A percentile compares a stretch with the other conserved stretches of the same genome.
Evolutionary conservation across 805 yeast species (phyloP).

Genomic region (Wickerhamiella allomyrinae): DNA sequence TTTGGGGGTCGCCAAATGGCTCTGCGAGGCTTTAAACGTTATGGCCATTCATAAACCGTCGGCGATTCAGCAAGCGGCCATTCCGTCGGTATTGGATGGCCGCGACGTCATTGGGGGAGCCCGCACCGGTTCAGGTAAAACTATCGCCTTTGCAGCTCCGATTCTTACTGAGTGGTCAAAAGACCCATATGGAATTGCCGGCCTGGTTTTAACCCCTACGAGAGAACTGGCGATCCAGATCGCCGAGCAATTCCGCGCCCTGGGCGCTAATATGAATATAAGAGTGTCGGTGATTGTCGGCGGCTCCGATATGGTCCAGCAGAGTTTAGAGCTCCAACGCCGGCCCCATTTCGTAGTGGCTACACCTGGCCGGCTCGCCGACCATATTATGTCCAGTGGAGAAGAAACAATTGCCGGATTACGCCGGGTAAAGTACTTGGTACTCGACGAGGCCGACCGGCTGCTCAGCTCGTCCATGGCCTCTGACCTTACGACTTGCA

Average conservation of each 20-base stretch:
- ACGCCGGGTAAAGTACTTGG: slow-evolving; percentile 63
- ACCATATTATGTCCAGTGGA: slow-evolving; percentile 75
- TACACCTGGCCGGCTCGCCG: slow-evolving; percentile 93
- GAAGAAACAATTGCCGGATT: slow-evolving; percentile 75
- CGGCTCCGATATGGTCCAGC: slow-evolving; percentile 87
- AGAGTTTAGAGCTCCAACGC: slow-evolving; percentile 63
- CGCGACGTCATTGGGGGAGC: slow-evolving; percentile 97
- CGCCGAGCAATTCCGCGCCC: slow-evolving; percentile 88
- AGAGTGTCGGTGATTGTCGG: slow-evolving; percentile 79
- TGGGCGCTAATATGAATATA: slow-evolving; percentile 81
- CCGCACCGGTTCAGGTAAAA: slow-evolving; percentile 94
- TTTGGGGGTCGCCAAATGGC: slow-evolving; percentile 78
- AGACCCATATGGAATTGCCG: slow-evolving; percentile 88
- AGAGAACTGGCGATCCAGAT: slow-evolving; percentile 92
- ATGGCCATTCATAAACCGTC: slow-evolving; percentile 81
- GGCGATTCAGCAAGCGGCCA: slow-evolving; percentile 73
- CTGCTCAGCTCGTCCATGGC: slow-evolving; percentile 73
- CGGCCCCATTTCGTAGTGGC: slow-evolving; percentile 93
- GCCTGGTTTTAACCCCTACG: slow-evolving; percentile 72
- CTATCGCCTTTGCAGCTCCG: slow-evolving; percentile 96
- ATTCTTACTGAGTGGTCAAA: slow-evolving; percentile 89
- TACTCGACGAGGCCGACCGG: slow-evolving; percentile 93
- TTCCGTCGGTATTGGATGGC: slow-evolving; percentile 72
- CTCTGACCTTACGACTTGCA: slow-evolving; percentile 58
- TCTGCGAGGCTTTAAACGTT: slow-evolving; percentile 59